phyloP scores from a whole-genome alignment of 306 rosid genomes.

The Ormosia semicastrata region DNA sequence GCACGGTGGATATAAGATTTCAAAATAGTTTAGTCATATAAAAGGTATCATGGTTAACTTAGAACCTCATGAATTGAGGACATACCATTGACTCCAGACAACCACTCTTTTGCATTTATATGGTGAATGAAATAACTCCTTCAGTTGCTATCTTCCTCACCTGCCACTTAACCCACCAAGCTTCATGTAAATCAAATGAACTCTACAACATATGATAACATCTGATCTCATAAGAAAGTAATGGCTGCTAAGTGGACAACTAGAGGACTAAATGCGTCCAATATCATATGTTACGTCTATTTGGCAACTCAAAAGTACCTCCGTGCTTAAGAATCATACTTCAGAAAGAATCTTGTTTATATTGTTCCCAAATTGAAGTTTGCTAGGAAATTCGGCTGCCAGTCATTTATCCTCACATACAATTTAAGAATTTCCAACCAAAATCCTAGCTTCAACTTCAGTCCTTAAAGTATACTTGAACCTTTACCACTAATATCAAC shows the following conservation, averaged over 20 bases:
- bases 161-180: constrained; percentile 76
- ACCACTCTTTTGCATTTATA: constrained; percentile 42
- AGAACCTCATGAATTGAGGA: constrained; percentile 38
- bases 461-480: constrained; percentile 10
- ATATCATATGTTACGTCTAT: background rate
- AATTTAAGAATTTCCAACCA: constrained; percentile 22
- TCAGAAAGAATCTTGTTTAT: background rate
- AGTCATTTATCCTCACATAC: constrained; percentile 5
- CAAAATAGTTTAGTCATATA: constrained; percentile 30
- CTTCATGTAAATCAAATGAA: constrained; percentile 50
- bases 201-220: constrained; percentile 27
- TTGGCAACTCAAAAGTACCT: constrained; percentile 2
- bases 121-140: constrained; percentile 52
- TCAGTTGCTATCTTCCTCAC: constrained; percentile 54
- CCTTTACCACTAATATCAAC: constrained; percentile 7
- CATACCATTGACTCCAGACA: constrained; percentile 63
- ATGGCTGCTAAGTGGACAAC: constrained; percentile 20
- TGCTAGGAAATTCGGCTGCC: constrained; percentile 4
- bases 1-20: constrained; percentile 17
- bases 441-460: constrained; percentile 19
- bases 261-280: constrained; percentile 10
- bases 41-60: constrained; percentile 27
- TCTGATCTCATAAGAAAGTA: constrained; percentile 31
- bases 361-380: constrained; percentile 20
- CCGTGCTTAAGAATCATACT: background rate